A percentile compares a stretch with the other conserved stretches of the same genome.
Evolutionary conservation across 257 asterid genomes (phyloP).

Genomic region (Ilex asprella): DNA sequence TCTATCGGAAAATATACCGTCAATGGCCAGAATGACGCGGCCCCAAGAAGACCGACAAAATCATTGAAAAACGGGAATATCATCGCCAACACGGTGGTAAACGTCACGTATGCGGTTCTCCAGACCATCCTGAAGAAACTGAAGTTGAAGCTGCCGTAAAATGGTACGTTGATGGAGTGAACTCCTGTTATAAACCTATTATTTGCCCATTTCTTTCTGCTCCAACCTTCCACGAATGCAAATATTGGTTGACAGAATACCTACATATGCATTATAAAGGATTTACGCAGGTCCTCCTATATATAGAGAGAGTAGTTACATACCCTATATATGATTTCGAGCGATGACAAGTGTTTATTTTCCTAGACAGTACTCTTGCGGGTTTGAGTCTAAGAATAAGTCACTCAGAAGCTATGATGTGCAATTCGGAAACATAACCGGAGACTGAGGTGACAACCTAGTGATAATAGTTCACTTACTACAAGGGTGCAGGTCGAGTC

Average conservation of each 20-base stretch:
- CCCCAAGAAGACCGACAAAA: conserved; percentile 59
- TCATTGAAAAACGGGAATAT: conserved; percentile 68
- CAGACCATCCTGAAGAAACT: conserved; percentile 45
- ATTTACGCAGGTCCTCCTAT: background rate
- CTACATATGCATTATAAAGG: conserved; percentile 14
- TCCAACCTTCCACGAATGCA: conserved; percentile 37
- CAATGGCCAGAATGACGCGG: conserved; percentile 60
- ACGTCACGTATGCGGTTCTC: conserved; percentile 49
- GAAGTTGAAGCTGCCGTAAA: conserved; percentile 20
- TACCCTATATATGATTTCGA: background rate
- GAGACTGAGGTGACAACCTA: too few relatives aligned
- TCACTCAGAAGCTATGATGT: too few relatives aligned
- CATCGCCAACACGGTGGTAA: conserved; percentile 48
- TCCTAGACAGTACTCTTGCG: too few relatives aligned
- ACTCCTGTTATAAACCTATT: conserved; percentile 26
- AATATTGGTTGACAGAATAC: conserved; percentile 59
- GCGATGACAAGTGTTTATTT: too few relatives aligned
- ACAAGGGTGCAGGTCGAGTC: too few relatives aligned
- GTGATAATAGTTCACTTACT: too few relatives aligned
- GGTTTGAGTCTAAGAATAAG: too few relatives aligned
- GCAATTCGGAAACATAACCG: too few relatives aligned
- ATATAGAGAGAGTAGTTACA: background rate
- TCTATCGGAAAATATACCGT: conserved; percentile 57
- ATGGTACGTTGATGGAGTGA: conserved; percentile 12
- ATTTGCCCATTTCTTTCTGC: conserved; percentile 30